Percentiles rank a stretch among this genome's conserved stretches.
These are phyloP conservation scores for Hyphochytrium catenoides DNA, from an alignment of 352 stramenopile genomes.

Conservation along the genomic window DNA sequence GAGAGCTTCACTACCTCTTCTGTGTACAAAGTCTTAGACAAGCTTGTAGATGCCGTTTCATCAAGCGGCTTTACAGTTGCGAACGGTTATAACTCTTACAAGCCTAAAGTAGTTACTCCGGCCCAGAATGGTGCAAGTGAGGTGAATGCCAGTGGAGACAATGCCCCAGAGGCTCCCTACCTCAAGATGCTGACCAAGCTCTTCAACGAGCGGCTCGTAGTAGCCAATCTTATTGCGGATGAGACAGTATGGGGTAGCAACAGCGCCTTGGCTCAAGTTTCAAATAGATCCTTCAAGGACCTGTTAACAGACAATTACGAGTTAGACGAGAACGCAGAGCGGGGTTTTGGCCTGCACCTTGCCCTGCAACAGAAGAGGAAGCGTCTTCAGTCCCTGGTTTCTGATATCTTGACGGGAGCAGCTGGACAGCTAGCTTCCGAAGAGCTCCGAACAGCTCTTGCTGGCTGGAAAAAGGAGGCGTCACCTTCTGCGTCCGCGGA, in stretches of 20 bases:
- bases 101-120: too few relatives aligned
- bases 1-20: slow-evolving; percentile 61
- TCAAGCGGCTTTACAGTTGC: too few relatives aligned
- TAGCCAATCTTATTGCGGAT: slow-evolving; percentile 35
- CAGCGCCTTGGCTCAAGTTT: slow-evolving; percentile 17
- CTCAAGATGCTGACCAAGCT: slow-evolving; percentile 48
- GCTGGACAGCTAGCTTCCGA: too few relatives aligned
- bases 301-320: background rate
- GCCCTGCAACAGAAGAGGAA: slow-evolving; percentile 35
- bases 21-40: slow-evolving; percentile 34
- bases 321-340: slow-evolving; percentile 11
- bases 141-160: too few relatives aligned
- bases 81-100: too few relatives aligned
- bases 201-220: slow-evolving; percentile 34
- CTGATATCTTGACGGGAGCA: too few relatives aligned
- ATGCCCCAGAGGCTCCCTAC: slow-evolving; percentile 34
- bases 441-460: slow-evolving; percentile 13
- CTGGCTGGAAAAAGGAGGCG: background rate
- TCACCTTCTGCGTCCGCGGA: slow-evolving; percentile 12
- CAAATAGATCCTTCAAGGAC: slow-evolving; percentile 14
- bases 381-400: slow-evolving; percentile 25
- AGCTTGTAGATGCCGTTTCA: too few relatives aligned
- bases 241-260: slow-evolving; percentile 23
- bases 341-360: slow-evolving; percentile 39
- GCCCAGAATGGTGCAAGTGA: too few relatives aligned